These are phyloP conservation scores for Tylopilus intermedius DNA, from an alignment of 768 basidiomycete genomes.

Conservation along the genomic window DNA sequence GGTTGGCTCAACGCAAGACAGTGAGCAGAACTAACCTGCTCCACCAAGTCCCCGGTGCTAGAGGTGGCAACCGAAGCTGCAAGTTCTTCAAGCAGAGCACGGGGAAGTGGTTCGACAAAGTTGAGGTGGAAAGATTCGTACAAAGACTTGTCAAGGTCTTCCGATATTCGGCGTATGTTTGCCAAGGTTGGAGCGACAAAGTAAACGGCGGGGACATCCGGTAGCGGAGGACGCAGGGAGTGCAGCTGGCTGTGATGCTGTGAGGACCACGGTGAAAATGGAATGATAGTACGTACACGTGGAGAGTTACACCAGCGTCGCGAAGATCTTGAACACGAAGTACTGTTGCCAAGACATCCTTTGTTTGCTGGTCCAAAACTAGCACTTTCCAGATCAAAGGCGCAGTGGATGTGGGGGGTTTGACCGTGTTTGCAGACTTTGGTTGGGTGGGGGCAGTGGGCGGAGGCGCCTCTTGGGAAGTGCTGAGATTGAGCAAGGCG, in stretches of 20 bases:
- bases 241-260: constrained; percentile 71
- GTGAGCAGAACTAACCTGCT: constrained; percentile 48
- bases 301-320: constrained; percentile 94
- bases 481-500: constrained; percentile 80
- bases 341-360: constrained; percentile 93
- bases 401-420: constrained; percentile 47
- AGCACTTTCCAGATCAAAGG: constrained; percentile 96
- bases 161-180: constrained; percentile 87
- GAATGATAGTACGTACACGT: constrained; percentile 65
- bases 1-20: neutral
- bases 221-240: constrained; percentile 77
- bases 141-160: constrained; percentile 83
- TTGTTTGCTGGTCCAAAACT: constrained; percentile 90
- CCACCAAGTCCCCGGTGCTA: constrained; percentile 75
- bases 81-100: constrained; percentile 88
- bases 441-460: constrained; percentile 10
- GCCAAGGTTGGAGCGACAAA: constrained; percentile 86
- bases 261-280: constrained; percentile 4
- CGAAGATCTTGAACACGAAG: constrained; percentile 94
- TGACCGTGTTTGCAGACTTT: constrained; percentile 39
- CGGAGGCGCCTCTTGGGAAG: constrained; percentile 33
- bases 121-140: constrained; percentile 94
- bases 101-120: constrained; percentile 88
- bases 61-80: constrained; percentile 83
- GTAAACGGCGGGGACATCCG: constrained; percentile 96